These are phyloP conservation scores for Aspergillus fumigatiaffinis DNA, from an alignment of 2,329 filamentous ascomycete genomes.

Conservation along the genomic window DNA sequence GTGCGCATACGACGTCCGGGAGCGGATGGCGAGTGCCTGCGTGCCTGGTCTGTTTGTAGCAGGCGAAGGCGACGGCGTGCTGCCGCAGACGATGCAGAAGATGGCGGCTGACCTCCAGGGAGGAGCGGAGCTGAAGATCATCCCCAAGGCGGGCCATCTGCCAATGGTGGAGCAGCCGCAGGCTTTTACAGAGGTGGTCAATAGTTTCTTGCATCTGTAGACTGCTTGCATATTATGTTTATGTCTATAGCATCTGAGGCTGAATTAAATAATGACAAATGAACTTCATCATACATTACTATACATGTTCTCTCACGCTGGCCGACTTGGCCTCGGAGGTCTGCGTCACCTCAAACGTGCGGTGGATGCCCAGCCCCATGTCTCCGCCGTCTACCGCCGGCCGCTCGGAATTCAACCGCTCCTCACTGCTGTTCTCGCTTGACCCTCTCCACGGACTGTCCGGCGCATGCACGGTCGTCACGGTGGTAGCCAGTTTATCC, in stretches of 20 bases:
- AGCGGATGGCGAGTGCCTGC: conserved; percentile 35
- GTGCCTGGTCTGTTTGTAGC: conserved; percentile 62
- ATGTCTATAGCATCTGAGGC: too few relatives aligned
- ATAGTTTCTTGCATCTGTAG: conserved; percentile 48
- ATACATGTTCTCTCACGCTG: conserved; percentile 18
- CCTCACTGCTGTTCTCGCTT: conserved; percentile 25
- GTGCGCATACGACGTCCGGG: conserved; percentile 51
- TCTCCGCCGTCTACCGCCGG: conserved; percentile 7
- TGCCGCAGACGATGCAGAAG: conserved; percentile 75
- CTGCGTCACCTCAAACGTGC: conserved; percentile 28
- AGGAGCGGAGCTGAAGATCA: conserved; percentile 58
- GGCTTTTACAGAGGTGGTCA: conserved; percentile 63
- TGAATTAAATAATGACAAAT: background rate
- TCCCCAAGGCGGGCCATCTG: conserved; percentile 71
- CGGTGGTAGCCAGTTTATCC: conserved; percentile 27
- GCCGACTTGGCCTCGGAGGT: conserved; percentile 12
- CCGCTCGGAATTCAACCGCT: conserved; percentile 21
- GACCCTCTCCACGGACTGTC: conserved; percentile 15
- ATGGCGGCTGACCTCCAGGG: conserved; percentile 60
- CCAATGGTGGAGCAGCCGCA: conserved; percentile 76
- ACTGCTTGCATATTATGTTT: background rate
- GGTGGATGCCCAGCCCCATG: conserved; percentile 25
- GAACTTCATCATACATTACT: background rate
- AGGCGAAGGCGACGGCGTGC: conserved; percentile 67
- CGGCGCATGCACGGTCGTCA: conserved; percentile 25